These are phyloP conservation scores for Prunus yedoensis DNA, from an alignment of 331 rosid genomes.

Conservation along the genomic window DNA sequence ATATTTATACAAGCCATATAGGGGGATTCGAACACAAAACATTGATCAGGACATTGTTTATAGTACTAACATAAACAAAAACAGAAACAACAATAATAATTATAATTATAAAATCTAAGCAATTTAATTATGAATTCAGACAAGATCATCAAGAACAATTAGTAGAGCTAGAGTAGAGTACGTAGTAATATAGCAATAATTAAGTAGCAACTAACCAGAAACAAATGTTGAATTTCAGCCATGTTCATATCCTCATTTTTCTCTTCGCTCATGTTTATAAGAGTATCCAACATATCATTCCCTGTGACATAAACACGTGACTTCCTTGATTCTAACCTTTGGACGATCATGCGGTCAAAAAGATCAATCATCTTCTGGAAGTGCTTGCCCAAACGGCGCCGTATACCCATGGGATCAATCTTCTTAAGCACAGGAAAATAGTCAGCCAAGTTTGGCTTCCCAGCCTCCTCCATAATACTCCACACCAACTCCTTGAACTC, in stretches of 20 bases:
- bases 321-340: slow-evolving; percentile 16
- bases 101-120: too few species aligned
- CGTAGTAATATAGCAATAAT: too few species aligned
- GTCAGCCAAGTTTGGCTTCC: slow-evolving; percentile 26
- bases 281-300: slow-evolving; percentile 46
- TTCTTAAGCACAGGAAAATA: slow-evolving; percentile 24
- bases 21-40: too few species aligned
- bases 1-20: too few species aligned
- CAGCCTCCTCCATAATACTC: slow-evolving; percentile 31
- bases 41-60: too few species aligned
- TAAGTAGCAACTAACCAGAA: slow-evolving; percentile 1
- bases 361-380: neutral
- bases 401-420: slow-evolving; percentile 25
- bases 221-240: neutral
- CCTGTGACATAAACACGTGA: neutral
- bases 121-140: too few species aligned
- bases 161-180: too few species aligned
- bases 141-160: too few species aligned
- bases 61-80: too few species aligned
- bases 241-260: neutral
- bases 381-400: neutral
- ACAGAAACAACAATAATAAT: too few species aligned
- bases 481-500: slow-evolving; percentile 40
- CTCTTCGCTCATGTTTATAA: slow-evolving; percentile 28
- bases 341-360: slow-evolving; percentile 1